Evolutionary conservation across 805 yeast genomes (phyloP).

Genomic region (Kluyveromyces aestuarii): DNA sequence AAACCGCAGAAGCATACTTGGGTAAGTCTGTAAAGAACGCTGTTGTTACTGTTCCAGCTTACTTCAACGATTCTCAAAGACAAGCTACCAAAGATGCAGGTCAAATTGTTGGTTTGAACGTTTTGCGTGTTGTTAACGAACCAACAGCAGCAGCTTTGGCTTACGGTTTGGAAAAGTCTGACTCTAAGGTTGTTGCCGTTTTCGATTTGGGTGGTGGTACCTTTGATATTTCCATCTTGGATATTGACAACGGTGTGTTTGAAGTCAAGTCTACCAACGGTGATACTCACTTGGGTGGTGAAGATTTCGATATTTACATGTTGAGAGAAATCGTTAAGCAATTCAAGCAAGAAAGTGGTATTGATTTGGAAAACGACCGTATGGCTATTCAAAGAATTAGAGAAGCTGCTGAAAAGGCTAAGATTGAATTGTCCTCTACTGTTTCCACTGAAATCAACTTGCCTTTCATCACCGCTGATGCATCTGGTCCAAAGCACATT

Average conservation of each 20-base stretch:
- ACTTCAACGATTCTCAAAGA: constrained; percentile 75
- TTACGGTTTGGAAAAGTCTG: constrained; percentile 80
- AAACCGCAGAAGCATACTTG: constrained; percentile 88
- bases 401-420: constrained; percentile 77
- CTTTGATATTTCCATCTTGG: constrained; percentile 91
- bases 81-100: constrained; percentile 94
- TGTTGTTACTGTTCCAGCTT: constrained; percentile 84
- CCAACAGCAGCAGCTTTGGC: constrained; percentile 93
- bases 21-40: constrained; percentile 86
- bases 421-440: constrained; percentile 69
- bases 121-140: constrained; percentile 71
- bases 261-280: constrained; percentile 97
- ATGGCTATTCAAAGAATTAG: constrained; percentile 71
- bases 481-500: constrained; percentile 62
- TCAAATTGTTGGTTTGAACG: constrained; percentile 89
- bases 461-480: constrained; percentile 80
- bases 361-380: constrained; percentile 50
- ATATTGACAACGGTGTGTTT: constrained; percentile 95
- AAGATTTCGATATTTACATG: constrained; percentile 76
- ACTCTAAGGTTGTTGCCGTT: constrained; percentile 81
- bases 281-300: constrained; percentile 83
- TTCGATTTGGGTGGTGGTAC: constrained; percentile 99
- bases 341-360: constrained; percentile 65
- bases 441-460: constrained; percentile 58
- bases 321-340: constrained; percentile 75